Percentiles rank a stretch among this genome's conserved stretches.
These are phyloP conservation scores for Thymus quinquecostatus DNA, from an alignment of 257 asterid species.

Conservation along the genomic window DNA sequence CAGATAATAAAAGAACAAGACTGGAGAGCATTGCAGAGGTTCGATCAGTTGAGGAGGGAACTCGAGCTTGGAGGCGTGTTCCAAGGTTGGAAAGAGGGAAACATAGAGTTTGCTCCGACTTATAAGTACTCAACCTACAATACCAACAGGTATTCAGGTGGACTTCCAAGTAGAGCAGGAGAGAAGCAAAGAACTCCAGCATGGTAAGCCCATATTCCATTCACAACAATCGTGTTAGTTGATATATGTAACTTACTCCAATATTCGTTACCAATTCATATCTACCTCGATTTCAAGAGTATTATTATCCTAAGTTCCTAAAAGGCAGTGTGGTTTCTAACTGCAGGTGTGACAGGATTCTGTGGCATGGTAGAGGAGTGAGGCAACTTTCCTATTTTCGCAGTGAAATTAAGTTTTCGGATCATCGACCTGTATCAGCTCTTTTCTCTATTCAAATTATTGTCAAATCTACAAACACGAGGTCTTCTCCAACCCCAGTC, in stretches of 20 bases:
- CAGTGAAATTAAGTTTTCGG: slow-evolving; percentile 91
- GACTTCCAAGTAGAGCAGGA: slow-evolving; percentile 67
- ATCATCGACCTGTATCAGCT: slow-evolving; percentile 93
- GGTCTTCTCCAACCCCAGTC: slow-evolving; percentile 38
- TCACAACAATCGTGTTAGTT: slow-evolving; percentile 22
- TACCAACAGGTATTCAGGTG: slow-evolving; percentile 83
- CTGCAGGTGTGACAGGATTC: slow-evolving; percentile 91
- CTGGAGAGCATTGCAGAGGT: slow-evolving; percentile 73
- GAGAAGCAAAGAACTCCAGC: slow-evolving; percentile 99
- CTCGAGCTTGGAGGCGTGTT: slow-evolving; percentile 80
- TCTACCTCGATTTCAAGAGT: background rate
- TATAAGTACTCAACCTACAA: slow-evolving; percentile 81
- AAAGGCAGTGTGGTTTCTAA: slow-evolving; percentile 20
- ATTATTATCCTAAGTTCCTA: slow-evolving; percentile 21
- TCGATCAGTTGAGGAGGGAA: slow-evolving; percentile 82
- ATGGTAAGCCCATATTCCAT: slow-evolving; percentile 52
- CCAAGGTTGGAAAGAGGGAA: slow-evolving; percentile 93
- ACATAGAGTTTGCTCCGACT: slow-evolving; percentile 87
- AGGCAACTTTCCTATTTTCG: slow-evolving; percentile 84
- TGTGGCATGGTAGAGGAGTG: slow-evolving; percentile 92
- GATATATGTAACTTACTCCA: background rate
- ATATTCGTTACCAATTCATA: too few species aligned
- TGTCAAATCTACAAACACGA: slow-evolving; percentile 39
- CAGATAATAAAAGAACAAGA: slow-evolving; percentile 64
- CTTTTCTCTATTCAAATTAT: slow-evolving; percentile 66